These are phyloP conservation scores for Pezicula carpinea DNA, from an alignment of 2,329 filamentous ascomycete species.

Conservation along the genomic window DNA sequence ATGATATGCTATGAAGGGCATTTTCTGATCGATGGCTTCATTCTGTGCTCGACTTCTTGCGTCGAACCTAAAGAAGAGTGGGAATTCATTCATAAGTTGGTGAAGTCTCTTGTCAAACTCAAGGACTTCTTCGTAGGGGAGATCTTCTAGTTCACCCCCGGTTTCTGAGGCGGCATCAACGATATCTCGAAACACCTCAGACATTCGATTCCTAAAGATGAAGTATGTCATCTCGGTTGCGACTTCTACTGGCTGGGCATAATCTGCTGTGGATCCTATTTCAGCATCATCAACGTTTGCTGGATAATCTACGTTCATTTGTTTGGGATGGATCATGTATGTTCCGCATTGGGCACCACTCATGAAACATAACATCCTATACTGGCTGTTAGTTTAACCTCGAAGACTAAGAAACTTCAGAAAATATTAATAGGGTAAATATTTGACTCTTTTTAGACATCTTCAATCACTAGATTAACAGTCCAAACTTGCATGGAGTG, in stretches of 20 bases:
- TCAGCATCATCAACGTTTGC: slow-evolving; percentile 32
- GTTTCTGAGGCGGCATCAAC: slow-evolving; percentile 29
- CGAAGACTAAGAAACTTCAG: too few species aligned
- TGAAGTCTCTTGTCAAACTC: slow-evolving; percentile 31
- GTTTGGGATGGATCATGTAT: slow-evolving; percentile 31
- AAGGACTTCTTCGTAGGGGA: slow-evolving; percentile 28
- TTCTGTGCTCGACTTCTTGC: slow-evolving; percentile 7
- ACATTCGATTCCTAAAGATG: slow-evolving; percentile 30
- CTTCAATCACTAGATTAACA: background rate
- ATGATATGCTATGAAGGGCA: slow-evolving; percentile 25
- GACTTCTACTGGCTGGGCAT: slow-evolving; percentile 4
- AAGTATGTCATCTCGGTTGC: slow-evolving; percentile 34
- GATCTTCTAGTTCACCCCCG: slow-evolving; percentile 14
- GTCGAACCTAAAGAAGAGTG: slow-evolving; percentile 27
- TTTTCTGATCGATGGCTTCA: slow-evolving; percentile 3
- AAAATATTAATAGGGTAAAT: too few species aligned
- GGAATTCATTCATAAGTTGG: slow-evolving; percentile 25
- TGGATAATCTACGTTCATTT: slow-evolving; percentile 34
- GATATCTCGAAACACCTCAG: slow-evolving; percentile 32
- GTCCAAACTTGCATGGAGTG: background rate
- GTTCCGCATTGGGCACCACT: slow-evolving; percentile 31
- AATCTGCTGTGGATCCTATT: slow-evolving; percentile 19
- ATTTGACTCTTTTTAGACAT: background rate
- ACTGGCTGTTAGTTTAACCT: slow-evolving; percentile 10
- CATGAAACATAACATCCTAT: slow-evolving; percentile 30